These are phyloP conservation scores for Leptomonas pyrrhocoris DNA, from an alignment of 208 protist species.

Conservation along the genomic window DNA sequence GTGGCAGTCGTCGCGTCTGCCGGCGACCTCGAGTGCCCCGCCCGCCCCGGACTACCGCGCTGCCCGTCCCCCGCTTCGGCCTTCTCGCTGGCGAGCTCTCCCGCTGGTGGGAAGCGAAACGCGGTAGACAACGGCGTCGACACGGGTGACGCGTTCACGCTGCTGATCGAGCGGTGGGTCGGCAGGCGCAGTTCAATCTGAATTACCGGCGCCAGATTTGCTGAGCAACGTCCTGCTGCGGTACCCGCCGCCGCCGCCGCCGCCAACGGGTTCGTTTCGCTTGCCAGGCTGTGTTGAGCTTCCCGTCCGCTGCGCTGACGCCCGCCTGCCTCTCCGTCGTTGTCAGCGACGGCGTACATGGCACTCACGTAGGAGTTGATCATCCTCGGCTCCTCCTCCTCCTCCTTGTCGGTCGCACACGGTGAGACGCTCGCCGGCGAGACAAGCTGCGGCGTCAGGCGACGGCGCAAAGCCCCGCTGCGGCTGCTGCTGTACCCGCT, in stretches of 20 bases:
- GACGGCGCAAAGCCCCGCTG: neutral
- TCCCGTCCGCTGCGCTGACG: neutral
- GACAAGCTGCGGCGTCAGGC: neutral
- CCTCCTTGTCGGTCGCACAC: neutral
- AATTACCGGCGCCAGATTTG: neutral
- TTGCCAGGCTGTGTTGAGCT: neutral
- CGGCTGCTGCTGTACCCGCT: conserved; percentile 6
- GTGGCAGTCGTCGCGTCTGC: neutral
- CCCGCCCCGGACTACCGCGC: neutral
- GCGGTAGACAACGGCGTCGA: neutral
- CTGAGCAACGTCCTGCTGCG: neutral
- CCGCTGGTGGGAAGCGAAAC: conserved; percentile 6
- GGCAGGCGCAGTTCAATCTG: conserved; percentile 19
- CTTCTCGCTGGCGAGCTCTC: neutral
- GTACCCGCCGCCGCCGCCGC: neutral
- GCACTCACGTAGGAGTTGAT: conserved; percentile 26
- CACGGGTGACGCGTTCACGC: neutral
- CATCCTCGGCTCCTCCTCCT: conserved; percentile 10
- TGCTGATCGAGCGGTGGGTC: neutral
- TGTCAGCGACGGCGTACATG: conserved; percentile 18
- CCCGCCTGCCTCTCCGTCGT: neutral
- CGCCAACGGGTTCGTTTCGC: neutral
- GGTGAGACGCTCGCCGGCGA: conserved; percentile 4
- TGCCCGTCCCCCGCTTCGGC: no score
- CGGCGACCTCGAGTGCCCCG: neutral